Evolutionary conservation across 1,284 basidiomycete genomes (phyloP).

Genomic region (Amylostereum areolatum): DNA sequence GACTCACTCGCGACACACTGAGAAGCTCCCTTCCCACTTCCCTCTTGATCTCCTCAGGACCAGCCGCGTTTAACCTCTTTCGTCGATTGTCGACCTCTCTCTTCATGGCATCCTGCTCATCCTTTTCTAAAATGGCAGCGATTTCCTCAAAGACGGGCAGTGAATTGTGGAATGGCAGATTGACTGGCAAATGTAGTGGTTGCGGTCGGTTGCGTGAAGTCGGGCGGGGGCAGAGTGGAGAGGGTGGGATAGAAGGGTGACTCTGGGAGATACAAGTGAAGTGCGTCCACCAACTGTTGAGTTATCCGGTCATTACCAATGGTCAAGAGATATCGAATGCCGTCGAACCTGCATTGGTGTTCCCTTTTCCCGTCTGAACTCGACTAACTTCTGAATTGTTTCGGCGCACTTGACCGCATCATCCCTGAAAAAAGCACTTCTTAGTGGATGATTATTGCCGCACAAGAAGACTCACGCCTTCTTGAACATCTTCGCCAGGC

Average conservation of each 20-base stretch:
- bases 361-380: slow-evolving; percentile 11
- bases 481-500: slow-evolving; percentile 47
- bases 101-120: slow-evolving; percentile 51
- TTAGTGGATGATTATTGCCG: background rate
- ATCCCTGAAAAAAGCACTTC: slow-evolving; percentile 36
- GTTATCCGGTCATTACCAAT: background rate
- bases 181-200: slow-evolving; percentile 56
- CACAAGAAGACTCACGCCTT: slow-evolving; percentile 42
- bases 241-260: slow-evolving; percentile 67
- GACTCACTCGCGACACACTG: slow-evolving; percentile 48
- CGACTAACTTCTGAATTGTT: slow-evolving; percentile 16
- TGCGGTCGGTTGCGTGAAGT: slow-evolving; percentile 67
- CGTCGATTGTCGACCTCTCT: slow-evolving; percentile 74
- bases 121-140: slow-evolving; percentile 46
- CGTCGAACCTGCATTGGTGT: slow-evolving; percentile 6
- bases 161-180: slow-evolving; percentile 60
- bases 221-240: slow-evolving; percentile 64
- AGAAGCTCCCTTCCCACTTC: slow-evolving; percentile 64
- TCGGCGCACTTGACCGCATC: slow-evolving; percentile 73
- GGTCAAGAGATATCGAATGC: background rate
- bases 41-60: slow-evolving; percentile 62
- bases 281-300: slow-evolving; percentile 57
- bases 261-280: slow-evolving; percentile 71
- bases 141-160: slow-evolving; percentile 69
- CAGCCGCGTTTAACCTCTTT: slow-evolving; percentile 64